A percentile compares a stretch with the other conserved stretches of the same genome.
These are phyloP conservation scores for Trichosporon coremiiforme DNA, from an alignment of 1,284 basidiomycete species.

Conservation along the genomic window DNA sequence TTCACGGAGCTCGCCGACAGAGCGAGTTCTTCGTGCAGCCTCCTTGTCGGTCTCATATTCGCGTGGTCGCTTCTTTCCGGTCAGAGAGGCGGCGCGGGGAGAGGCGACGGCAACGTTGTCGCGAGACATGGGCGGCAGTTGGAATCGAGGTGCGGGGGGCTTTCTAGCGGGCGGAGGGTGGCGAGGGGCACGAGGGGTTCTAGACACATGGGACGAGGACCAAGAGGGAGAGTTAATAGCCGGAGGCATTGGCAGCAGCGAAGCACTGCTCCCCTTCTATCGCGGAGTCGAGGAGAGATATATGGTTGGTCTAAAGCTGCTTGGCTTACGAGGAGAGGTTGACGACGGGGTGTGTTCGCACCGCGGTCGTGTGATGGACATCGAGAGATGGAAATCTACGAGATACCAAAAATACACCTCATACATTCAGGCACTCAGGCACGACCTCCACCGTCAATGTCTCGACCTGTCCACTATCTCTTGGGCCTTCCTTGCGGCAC, in stretches of 20 bases:
- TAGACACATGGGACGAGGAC: slow-evolving; percentile 43
- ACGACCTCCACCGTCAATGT: slow-evolving; percentile 3
- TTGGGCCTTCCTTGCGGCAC: not conserved
- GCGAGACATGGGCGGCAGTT: slow-evolving; percentile 24
- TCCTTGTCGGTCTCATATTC: slow-evolving; percentile 40
- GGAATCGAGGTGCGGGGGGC: slow-evolving; percentile 2
- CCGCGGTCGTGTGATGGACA: slow-evolving; percentile 8
- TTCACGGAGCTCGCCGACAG: slow-evolving; percentile 33
- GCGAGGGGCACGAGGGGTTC: slow-evolving; percentile 33
- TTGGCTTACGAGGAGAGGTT: not conserved
- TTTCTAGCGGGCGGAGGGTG: slow-evolving; percentile 1
- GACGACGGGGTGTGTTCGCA: not conserved
- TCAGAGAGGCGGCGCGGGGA: slow-evolving; percentile 44
- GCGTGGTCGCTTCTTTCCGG: slow-evolving; percentile 50
- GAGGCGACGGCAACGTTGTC: slow-evolving; percentile 23
- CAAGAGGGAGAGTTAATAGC: slow-evolving; percentile 36
- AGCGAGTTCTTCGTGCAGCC: slow-evolving; percentile 49
- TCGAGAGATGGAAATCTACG: slow-evolving; percentile 8
- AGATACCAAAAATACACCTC: not conserved
- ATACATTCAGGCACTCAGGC: slow-evolving; percentile 8
- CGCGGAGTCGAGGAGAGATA: not conserved
- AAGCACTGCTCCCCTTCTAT: slow-evolving; percentile 16
- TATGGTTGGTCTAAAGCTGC: not conserved
- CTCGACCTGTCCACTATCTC: not conserved
- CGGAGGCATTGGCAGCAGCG: slow-evolving; percentile 29